phyloP scores from a whole-genome alignment of 805 yeast species.

The Maudiozyma saulgeensis region DNA sequence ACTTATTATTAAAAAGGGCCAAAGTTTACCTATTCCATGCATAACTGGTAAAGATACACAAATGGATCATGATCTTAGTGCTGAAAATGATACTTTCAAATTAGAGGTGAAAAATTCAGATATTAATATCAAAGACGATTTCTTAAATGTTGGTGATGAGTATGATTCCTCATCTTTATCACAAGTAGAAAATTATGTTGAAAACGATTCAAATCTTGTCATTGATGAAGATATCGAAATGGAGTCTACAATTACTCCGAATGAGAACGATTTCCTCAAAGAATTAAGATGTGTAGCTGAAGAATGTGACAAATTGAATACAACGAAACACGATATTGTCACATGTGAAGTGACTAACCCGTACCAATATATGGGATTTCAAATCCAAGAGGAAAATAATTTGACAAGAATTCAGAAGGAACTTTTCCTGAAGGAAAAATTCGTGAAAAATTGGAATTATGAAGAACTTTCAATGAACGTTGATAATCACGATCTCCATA shows the following conservation, averaged over 20 bases:
- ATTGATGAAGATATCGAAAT: background rate
- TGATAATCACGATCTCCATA: constrained; percentile 17
- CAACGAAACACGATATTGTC: background rate
- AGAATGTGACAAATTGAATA: background rate
- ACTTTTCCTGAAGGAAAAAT: constrained; percentile 1
- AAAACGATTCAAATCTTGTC: background rate
- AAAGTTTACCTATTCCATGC: background rate
- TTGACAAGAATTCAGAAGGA: background rate
- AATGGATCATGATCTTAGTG: background rate
- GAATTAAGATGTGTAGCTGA: constrained; percentile 10
- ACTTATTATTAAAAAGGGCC: background rate
- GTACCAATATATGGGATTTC: background rate
- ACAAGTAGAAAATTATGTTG: background rate
- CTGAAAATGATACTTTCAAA: background rate
- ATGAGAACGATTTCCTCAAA: constrained; percentile 8
- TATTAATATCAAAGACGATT: background rate
- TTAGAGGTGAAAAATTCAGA: constrained; percentile 1
- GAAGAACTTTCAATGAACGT: constrained; percentile 29
- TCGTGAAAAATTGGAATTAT: constrained; percentile 35
- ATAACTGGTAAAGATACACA: background rate
- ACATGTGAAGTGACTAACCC: background rate
- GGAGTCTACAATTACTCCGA: background rate
- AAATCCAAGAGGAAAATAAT: background rate
- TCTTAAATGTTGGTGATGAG: background rate
- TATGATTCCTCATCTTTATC: background rate